These are phyloP conservation scores for Ogataea angusta DNA, from an alignment of 805 yeast species.

Conservation along the genomic window DNA sequence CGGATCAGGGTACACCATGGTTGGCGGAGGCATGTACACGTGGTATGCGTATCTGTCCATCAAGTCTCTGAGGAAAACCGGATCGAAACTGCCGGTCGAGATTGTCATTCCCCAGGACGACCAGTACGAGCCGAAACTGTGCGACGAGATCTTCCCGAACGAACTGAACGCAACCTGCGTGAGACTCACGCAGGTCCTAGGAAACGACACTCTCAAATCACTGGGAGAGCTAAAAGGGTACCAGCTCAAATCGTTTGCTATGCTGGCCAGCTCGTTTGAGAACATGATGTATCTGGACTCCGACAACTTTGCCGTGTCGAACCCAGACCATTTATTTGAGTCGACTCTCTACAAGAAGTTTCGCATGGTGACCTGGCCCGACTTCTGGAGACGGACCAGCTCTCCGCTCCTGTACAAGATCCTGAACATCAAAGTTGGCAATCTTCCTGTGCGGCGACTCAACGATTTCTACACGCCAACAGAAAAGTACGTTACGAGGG, in stretches of 20 bases:
- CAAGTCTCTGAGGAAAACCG: conserved; percentile 40
- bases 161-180: conserved; percentile 41
- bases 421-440: conserved; percentile 32
- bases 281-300: conserved; percentile 45
- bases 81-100: conserved; percentile 43
- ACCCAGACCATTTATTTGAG: conserved; percentile 36
- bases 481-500: conserved; percentile 9
- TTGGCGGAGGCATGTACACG: conserved; percentile 44
- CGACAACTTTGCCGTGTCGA: conserved; percentile 42
- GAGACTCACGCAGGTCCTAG: conserved; percentile 36
- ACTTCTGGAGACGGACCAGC: conserved; percentile 69
- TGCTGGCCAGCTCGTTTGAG: conserved; percentile 44
- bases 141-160: conserved; percentile 37
- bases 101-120: conserved; percentile 38
- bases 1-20: conserved; percentile 36
- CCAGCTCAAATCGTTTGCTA: conserved; percentile 41
- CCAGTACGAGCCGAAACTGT: conserved; percentile 39
- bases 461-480: conserved; percentile 25
- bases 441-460: conserved; percentile 17
- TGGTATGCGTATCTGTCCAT: conserved; percentile 40
- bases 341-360: conserved; percentile 42
- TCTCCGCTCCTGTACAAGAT: conserved; percentile 53
- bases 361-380: conserved; percentile 72
- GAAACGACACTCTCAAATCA: conserved; percentile 21
- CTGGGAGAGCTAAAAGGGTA: conserved; percentile 31